Conservation (phyloP, 371 early-diverging fungal species). For the Mycotypha africana region DNA sequence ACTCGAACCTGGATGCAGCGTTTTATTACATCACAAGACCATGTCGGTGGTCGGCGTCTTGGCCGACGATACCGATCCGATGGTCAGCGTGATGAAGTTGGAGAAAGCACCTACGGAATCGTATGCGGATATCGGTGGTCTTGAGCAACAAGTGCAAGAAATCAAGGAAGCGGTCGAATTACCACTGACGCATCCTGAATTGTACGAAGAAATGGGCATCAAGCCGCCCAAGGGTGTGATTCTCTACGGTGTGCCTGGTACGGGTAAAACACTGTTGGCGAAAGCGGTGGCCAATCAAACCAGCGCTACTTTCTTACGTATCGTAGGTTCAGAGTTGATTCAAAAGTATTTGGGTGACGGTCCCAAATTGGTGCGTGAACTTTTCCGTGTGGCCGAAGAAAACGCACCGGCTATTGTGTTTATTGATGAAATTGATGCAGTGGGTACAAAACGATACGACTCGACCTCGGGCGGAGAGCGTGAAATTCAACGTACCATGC, state of each 20-base stretch:
- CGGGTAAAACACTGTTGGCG: constrained; percentile 99
- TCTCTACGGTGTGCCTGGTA: constrained; percentile 99
- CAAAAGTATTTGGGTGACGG: constrained; percentile 99
- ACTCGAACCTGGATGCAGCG: constrained; percentile 98
- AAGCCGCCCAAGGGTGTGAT: constrained; percentile 99
- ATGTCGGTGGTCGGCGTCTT: constrained; percentile 96
- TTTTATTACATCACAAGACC: constrained; percentile 96
- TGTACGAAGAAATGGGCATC: constrained; percentile 99
- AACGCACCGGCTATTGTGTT: constrained; percentile 99
- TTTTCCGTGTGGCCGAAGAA: constrained; percentile 99
- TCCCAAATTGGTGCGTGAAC: constrained; percentile 98
- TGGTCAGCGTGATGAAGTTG: constrained; percentile 99
- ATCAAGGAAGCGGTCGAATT: constrained; percentile 99
- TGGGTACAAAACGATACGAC: constrained; percentile 98
- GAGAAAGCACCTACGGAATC: constrained; percentile 99
- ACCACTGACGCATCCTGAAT: constrained; percentile 99
- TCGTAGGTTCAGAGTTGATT: constrained; percentile 99
- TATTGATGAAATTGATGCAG: constrained; percentile 99
- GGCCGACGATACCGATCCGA: constrained; percentile 96
- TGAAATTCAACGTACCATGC: constrained; percentile 99
- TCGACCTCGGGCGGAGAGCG: constrained; percentile 97
- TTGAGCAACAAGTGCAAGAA: constrained; percentile 99
- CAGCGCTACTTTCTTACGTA: constrained; percentile 98
- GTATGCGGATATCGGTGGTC: constrained; percentile 99
- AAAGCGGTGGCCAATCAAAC: constrained; percentile 99